These are phyloP conservation scores for Ambrosiella beaveri DNA, from an alignment of 2,329 filamentous ascomycete species.

Conservation along the genomic window DNA sequence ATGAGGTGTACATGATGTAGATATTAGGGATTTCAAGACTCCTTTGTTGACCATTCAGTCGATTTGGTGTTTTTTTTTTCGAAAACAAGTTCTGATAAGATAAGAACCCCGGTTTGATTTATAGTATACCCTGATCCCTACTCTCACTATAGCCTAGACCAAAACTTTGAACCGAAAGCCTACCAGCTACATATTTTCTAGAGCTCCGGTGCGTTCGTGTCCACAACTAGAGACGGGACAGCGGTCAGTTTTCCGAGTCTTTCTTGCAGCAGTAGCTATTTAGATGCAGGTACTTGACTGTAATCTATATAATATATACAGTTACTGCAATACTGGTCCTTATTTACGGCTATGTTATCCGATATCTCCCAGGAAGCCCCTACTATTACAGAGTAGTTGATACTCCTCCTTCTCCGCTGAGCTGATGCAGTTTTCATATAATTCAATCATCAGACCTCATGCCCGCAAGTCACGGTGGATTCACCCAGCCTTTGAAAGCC, in stretches of 20 bases:
- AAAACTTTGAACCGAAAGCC: not conserved
- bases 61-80: not conserved
- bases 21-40: no score
- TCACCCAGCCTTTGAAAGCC: not conserved
- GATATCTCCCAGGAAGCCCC: not conserved
- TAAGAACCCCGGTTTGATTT: not conserved
- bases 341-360: not conserved
- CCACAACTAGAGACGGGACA: not conserved
- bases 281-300: slow-evolving; percentile 1
- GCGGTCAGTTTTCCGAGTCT: no score
- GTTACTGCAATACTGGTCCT: not conserved
- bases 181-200: not conserved
- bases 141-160: not conserved
- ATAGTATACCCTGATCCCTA: not conserved
- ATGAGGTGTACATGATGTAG: no score
- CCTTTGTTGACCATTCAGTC: not conserved
- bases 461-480: slow-evolving; percentile 7
- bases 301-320: not conserved
- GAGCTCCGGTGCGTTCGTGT: not conserved
- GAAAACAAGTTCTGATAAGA: not conserved
- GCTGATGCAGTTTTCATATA: not conserved
- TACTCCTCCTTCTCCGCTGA: not conserved
- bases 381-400: not conserved
- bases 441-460: not conserved
- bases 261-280: not conserved